Evolutionary conservation across 805 yeast genomes (phyloP).

Genomic region (Barnettozyma siamensis): DNA sequence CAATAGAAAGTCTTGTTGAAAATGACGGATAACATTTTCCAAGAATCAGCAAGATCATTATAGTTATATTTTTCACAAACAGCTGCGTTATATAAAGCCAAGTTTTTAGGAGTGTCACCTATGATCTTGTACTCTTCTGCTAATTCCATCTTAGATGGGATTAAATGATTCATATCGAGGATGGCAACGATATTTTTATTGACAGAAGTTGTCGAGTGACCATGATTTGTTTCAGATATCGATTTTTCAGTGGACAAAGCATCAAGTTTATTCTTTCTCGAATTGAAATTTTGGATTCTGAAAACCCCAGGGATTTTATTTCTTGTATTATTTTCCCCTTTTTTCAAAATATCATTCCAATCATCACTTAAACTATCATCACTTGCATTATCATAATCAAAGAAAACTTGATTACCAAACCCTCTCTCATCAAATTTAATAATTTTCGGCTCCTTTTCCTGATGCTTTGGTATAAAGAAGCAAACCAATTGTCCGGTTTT

Average conservation of each 20-base stretch:
- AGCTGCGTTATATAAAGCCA: conserved; percentile 64
- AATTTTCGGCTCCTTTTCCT: conserved; percentile 34
- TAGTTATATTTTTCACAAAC: conserved; percentile 63
- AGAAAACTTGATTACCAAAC: conserved; percentile 32
- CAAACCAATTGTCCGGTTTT: conserved; percentile 73
- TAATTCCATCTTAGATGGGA: conserved; percentile 69
- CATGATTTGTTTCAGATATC: conserved; percentile 11
- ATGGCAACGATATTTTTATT: conserved; percentile 54
- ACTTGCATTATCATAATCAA: conserved; percentile 26
- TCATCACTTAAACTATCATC: conserved; percentile 63
- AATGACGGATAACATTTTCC: conserved; percentile 54
- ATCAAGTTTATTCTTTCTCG: not conserved
- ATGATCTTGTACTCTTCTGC: conserved; percentile 61
- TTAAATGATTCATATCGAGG: conserved; percentile 58
- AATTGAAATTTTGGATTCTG: conserved; percentile 18
- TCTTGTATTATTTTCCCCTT: conserved; percentile 45
- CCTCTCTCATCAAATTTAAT: conserved; percentile 52
- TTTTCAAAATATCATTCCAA: conserved; percentile 58
- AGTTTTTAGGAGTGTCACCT: conserved; percentile 56
- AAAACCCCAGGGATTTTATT: conserved; percentile 45
- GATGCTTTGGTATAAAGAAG: conserved; percentile 62
- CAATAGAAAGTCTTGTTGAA: conserved; percentile 47
- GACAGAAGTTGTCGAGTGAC: not conserved
- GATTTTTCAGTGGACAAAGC: conserved; percentile 20
- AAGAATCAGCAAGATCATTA: conserved; percentile 61